Conservation (phyloP, 805 yeast genomes). For the Phaffomyces opuntiae region DNA sequence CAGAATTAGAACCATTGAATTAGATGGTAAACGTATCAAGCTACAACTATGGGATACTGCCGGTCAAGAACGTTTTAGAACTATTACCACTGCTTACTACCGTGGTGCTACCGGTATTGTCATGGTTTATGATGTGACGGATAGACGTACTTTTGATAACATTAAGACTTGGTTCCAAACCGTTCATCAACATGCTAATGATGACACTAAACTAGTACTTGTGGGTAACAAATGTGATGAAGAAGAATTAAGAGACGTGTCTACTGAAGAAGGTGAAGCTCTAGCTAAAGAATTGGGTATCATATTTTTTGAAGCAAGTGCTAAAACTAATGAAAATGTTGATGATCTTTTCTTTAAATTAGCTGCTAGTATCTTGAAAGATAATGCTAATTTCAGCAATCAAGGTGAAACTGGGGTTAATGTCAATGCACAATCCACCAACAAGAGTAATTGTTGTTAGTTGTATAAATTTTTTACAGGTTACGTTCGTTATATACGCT, state of each 20-base stretch:
- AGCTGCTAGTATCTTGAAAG: slow-evolving; percentile 39
- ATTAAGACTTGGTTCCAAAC: slow-evolving; percentile 94
- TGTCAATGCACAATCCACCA: slow-evolving; percentile 12
- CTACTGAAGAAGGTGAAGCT: slow-evolving; percentile 84
- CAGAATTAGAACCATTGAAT: slow-evolving; percentile 92
- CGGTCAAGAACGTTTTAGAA: slow-evolving; percentile 94
- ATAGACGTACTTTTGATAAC: slow-evolving; percentile 86
- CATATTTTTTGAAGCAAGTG: slow-evolving; percentile 94
- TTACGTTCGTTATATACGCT: background rate
- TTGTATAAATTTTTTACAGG: background rate
- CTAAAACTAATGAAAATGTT: slow-evolving; percentile 88
- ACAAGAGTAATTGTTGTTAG: slow-evolving; percentile 17
- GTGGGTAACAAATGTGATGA: slow-evolving; percentile 97
- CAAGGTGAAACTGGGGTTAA: slow-evolving; percentile 21
- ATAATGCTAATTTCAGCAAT: slow-evolving; percentile 25
- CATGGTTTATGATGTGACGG: slow-evolving; percentile 77
- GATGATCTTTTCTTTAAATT: slow-evolving; percentile 86
- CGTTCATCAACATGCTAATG: slow-evolving; percentile 93
- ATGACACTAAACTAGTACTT: slow-evolving; percentile 86
- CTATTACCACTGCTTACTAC: slow-evolving; percentile 88
- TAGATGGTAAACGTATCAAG: slow-evolving; percentile 88
- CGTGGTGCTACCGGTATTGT: slow-evolving; percentile 88
- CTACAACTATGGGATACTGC: slow-evolving; percentile 97
- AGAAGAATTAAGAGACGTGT: slow-evolving; percentile 76
- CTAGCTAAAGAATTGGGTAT: slow-evolving; percentile 81